Base-by-base conservation (phyloP, 306 rosid species). In the Gleditsia sinensis region DNA sequence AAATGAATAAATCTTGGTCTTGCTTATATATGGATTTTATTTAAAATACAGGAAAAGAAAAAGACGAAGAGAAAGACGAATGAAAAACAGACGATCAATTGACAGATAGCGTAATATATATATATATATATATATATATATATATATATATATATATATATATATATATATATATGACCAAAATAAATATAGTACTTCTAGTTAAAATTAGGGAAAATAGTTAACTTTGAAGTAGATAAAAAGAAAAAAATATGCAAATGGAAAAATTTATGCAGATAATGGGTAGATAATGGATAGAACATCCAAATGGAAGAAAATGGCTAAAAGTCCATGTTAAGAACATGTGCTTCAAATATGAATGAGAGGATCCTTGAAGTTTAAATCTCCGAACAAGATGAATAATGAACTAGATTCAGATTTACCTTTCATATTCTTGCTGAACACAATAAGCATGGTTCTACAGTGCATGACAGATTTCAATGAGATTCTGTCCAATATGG, bases 361-460 rank as follows among this genome's bases (percentile, higher is more conserved):
- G 24, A 50, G 33, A n/a, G 2, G 21, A 33, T 25, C 20, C 55
- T 55, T 13, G 42, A 25, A 61, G 67, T 20, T 25, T 0, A 43
- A 45, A 7, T 1, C 21, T 1, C 9, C 30, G 1, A 1, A 61
- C 0, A 33, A 42, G 42, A 24, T 51, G 68, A 71, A 32, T n/a
- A n/a, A n/a, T n/a, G n/a, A n/a, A 62, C 50, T 17, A 23, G 42
- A n/a, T n/a, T 43, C 77, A 79, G 72, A 19, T 73, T 82, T 86
- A 91, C 99, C 96, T 88, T 86, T 94, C 96, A 74, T 94, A 90
- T 67, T 94, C 99, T 72, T 90, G 94, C 77, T 94, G 97, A 72
- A 96, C 96, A 55, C 91, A 86, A 74, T 92, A 86, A 61, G 99
- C 96, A 84, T 90, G 97, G 70, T 88, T 90, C 81, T 90, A 78